Base-by-base conservation (phyloP, 78 protist genomes). In the Chrysochromulina parva region DNA sequence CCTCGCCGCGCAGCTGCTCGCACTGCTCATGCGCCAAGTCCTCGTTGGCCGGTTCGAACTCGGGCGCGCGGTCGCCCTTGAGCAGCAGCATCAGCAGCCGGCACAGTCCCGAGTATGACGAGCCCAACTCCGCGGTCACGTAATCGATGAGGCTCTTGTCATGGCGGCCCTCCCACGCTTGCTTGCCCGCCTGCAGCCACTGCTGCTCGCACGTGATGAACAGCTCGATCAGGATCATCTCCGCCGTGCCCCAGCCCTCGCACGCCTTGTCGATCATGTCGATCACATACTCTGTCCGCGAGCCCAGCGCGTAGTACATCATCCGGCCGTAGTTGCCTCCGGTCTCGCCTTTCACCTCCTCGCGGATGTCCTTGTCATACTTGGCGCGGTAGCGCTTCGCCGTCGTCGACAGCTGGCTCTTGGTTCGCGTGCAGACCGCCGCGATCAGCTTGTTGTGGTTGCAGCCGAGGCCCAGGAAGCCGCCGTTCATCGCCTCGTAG, bases 401-500 rank as follows among this genome's bases (percentile, higher is more conserved):
- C 71, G 71, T 65, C 28, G 9, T 13, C 71, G 9, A 7, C 28
- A 65, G 71, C 71, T 65, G 71, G 28, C n/a, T 20, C 71, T 65
- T 65, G 28, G 71, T 65, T 20, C 71, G 71, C 71, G 71, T 19
- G 71, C 71, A 65, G 28, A 20, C 10, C 28, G 17, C 71, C 28
- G 71, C 71, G 71, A 65, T 65, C 71, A 65, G 71, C 71, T 65
- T 65, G n/a, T 65, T 65, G 71, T 65, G n/a, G 71, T 65, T 65
- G 71, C 71, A 65, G 28, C 71, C 24, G 28, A 58, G 62, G 24
- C 71, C 71, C 28, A 65, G 14, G 28, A 10, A 65, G 28, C 71
- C 71, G 24, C 28, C 71, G 71, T 65, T 7, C 71, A 65, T 19
- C 28, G 71, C 71, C 71, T 65, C 71, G 14, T 65, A 20, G n/a